Percentiles rank a stretch among this genome's conserved stretches.
These are phyloP conservation scores for Vaccinium macrocarpon DNA, from an alignment of 148 eudicot genomes.

Conservation along the genomic window DNA sequence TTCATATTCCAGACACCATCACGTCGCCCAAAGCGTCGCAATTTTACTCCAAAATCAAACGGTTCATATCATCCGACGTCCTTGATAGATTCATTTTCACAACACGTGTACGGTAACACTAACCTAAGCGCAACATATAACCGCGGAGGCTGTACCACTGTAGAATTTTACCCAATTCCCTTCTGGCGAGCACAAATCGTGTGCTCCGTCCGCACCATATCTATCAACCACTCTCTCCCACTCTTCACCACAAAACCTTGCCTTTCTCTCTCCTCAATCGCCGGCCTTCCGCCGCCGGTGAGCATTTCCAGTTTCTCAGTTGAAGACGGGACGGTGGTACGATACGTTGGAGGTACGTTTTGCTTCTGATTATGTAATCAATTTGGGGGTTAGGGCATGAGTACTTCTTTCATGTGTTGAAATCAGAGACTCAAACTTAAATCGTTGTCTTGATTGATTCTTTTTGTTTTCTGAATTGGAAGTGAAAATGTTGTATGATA, in stretches of 20 bases:
- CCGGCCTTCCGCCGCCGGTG: constrained; percentile 16
- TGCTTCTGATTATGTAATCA: neutral
- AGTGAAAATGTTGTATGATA: neutral
- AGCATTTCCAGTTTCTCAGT: neutral
- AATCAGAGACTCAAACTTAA: neutral
- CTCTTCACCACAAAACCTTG: constrained; percentile 19
- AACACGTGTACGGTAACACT: neutral
- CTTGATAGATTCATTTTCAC: neutral
- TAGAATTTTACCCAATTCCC: neutral
- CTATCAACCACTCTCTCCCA: neutral
- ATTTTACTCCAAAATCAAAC: neutral
- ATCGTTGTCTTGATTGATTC: neutral
- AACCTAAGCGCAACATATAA: neutral
- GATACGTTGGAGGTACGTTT: constrained; percentile 4
- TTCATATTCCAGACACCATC: too few species aligned
- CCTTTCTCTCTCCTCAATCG: neutral
- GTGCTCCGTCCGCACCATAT: constrained; percentile 26
- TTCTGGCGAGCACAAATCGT: constrained; percentile 21
- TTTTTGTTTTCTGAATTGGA: neutral
- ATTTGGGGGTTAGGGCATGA: neutral
- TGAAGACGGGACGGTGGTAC: neutral
- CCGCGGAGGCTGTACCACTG: neutral
- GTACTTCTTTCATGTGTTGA: neutral
- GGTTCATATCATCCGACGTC: neutral
- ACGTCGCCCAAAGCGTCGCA: too few species aligned